These are phyloP conservation scores for Malus asiatica DNA, from an alignment of 306 rosid genomes.

Conservation along the genomic window DNA sequence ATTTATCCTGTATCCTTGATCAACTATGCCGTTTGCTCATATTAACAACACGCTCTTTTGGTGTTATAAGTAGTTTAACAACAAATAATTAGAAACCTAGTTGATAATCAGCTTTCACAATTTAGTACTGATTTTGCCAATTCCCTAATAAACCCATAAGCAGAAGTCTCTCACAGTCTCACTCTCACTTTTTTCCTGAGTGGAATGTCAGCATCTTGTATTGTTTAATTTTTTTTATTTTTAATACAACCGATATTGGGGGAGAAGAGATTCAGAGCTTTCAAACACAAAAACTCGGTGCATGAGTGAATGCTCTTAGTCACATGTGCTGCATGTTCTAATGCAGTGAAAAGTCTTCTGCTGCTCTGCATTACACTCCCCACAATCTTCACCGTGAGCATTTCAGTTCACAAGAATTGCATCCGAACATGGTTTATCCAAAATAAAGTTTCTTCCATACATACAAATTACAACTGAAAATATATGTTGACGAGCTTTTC, in stretches of 20 bases:
- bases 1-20: neutral
- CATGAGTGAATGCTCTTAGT: neutral
- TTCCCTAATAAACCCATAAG: neutral
- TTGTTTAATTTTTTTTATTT: neutral
- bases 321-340: neutral
- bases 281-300: neutral
- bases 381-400: constrained; percentile 8
- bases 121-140: neutral
- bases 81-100: neutral
- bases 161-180: neutral
- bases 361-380: constrained; percentile 6
- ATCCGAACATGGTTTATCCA: constrained; percentile 18
- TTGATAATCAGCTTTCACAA: neutral
- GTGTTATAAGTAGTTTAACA: neutral
- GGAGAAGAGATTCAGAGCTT: neutral
- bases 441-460: neutral
- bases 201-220: neutral
- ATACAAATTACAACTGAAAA: neutral
- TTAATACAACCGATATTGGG: neutral
- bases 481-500: neutral
- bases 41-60: no score
- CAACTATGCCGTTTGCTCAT: neutral
- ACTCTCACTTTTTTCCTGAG: neutral
- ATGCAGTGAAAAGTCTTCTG: constrained; percentile 14
- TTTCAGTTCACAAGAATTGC: constrained; percentile 17